Percentiles rank a stretch among this genome's conserved stretches.
Evolutionary conservation across 2,329 filamentous ascomycete species (phyloP).

Genomic region (Aspergillus calidoustus): DNA sequence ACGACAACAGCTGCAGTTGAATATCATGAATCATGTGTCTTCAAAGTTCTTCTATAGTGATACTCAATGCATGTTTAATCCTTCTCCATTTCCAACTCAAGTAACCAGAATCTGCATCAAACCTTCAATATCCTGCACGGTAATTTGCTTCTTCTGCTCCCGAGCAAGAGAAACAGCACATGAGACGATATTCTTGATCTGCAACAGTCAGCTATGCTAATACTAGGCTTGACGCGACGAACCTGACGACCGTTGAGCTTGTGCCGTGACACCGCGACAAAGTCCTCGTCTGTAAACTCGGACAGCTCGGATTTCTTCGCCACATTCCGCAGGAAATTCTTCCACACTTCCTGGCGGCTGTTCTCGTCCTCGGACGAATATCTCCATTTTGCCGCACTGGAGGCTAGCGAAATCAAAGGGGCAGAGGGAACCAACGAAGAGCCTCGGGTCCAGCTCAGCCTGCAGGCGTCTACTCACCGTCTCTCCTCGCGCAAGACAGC

Average conservation of each 20-base stretch:
- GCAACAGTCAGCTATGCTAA: no score
- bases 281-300: neutral
- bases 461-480: constrained; percentile 8
- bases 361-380: neutral
- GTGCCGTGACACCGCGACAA: neutral
- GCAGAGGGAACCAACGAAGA: neutral
- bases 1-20: no score
- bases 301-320: constrained; percentile 1
- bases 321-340: constrained; percentile 5
- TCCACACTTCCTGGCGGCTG: constrained; percentile 8
- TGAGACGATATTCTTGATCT: constrained; percentile 9
- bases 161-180: constrained; percentile 4
- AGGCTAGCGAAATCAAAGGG: neutral
- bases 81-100: neutral
- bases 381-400: constrained; percentile 10
- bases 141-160: constrained; percentile 2
- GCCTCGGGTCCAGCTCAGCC: neutral
- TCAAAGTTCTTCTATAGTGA: no score
- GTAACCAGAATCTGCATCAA: neutral
- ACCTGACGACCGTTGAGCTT: constrained; percentile 7
- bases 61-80: no score
- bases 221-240: neutral
- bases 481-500: constrained; percentile 11
- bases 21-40: no score
- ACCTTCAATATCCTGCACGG: neutral